Conservation (phyloP, 176 grass and related monocot species). For the Zizania latifolia region DNA sequence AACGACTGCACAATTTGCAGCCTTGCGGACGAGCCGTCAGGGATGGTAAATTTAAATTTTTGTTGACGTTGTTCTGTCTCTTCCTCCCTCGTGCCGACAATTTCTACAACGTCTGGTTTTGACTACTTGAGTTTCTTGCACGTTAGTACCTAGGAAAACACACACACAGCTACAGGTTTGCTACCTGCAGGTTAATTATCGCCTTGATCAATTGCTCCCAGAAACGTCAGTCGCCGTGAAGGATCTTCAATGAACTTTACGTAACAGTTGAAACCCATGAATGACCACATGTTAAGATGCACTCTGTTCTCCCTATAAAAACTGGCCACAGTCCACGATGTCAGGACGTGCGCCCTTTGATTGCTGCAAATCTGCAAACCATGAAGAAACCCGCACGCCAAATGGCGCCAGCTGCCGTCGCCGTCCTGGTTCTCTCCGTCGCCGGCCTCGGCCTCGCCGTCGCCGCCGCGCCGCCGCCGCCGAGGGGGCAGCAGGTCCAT, state of each 20-base stretch:
- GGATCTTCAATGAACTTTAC: neutral
- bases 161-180: neutral
- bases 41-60: neutral
- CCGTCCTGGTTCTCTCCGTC: constrained; percentile 14
- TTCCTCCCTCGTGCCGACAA: neutral
- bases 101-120: neutral
- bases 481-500: constrained; percentile 20
- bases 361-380: neutral
- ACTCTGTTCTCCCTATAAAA: constrained; percentile 1
- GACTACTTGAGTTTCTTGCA: no score
- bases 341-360: no score
- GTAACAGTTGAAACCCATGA: neutral
- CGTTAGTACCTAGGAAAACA: neutral
- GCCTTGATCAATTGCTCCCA: neutral
- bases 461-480: neutral
- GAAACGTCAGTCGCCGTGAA: constrained; percentile 9
- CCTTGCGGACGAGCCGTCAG: no score
- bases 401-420: neutral
- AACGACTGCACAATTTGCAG: constrained; percentile 38
- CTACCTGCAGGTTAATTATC: neutral
- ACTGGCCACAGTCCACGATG: no score
- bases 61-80: neutral
- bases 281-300: neutral
- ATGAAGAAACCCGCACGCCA: constrained; percentile 14
- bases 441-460: neutral